Conservation (phyloP, 352 stramenopile species). For the Discostella stelligera region DNA sequence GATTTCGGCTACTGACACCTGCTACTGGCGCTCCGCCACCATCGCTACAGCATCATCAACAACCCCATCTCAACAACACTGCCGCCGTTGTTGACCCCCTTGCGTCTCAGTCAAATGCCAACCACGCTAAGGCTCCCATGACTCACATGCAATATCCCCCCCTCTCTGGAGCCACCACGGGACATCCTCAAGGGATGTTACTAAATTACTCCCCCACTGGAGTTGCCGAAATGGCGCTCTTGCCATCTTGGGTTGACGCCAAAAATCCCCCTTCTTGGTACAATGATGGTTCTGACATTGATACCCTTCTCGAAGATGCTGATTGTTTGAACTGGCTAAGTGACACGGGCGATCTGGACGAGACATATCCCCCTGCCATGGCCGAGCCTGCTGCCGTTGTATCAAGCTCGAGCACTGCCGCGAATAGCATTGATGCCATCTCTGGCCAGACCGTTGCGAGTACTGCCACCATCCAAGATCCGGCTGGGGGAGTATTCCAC, state of each 20-base stretch:
- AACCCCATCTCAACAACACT: conserved; percentile 7
- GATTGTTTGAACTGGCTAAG: conserved; percentile 75
- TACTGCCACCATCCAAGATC: conserved; percentile 9
- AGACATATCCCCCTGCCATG: conserved; percentile 58
- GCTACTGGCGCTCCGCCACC: conserved; percentile 27
- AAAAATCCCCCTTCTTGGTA: conserved; percentile 80
- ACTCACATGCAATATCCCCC: conserved; percentile 11
- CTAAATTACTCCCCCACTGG: conserved; percentile 66
- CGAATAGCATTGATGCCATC: not conserved
- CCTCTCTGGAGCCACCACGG: not conserved
- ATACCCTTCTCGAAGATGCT: conserved; percentile 72
- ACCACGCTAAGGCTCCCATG: not conserved
- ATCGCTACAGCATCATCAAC: conserved; percentile 16
- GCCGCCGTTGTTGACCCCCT: conserved; percentile 33
- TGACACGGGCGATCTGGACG: conserved; percentile 75
- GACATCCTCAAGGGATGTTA: conserved; percentile 1
- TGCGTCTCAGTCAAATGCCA: conserved; percentile 55
- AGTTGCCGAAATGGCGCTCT: conserved; percentile 62
- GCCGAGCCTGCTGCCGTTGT: conserved; percentile 1
- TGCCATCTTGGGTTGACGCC: conserved; percentile 69
- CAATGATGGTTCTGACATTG: conserved; percentile 72
- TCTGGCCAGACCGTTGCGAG: not conserved
- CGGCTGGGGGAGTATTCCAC: conserved; percentile 18
- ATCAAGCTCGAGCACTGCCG: not conserved
- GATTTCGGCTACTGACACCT: conserved; percentile 74